A percentile compares a stretch with the other conserved stretches of the same genome.
phyloP scores from a whole-genome alignment of 192 early-diverging fungal genomes.

The Coemansia sp. region DNA sequence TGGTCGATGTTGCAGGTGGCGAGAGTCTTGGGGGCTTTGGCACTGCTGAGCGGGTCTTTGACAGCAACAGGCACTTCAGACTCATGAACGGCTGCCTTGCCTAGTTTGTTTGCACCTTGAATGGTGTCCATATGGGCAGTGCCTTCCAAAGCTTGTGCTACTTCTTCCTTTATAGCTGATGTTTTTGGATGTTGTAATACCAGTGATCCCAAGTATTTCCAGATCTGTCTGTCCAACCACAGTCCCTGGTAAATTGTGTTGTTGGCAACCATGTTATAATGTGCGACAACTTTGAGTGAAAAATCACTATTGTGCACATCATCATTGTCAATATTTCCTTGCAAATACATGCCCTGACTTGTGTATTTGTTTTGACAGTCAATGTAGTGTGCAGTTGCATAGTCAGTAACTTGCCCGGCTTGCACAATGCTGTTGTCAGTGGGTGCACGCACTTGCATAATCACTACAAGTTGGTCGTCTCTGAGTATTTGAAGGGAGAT shows the following conservation, averaged over 20 bases:
- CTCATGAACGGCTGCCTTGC: neutral
- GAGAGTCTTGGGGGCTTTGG: constrained; percentile 41
- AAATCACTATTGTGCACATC: constrained; percentile 11
- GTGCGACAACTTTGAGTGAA: constrained; percentile 48
- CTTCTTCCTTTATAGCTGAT: constrained; percentile 44
- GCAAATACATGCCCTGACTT: constrained; percentile 34
- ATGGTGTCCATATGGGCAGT: constrained; percentile 16
- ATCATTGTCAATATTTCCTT: constrained; percentile 34
- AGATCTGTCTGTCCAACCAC: constrained; percentile 44
- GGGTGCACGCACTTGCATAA: constrained; percentile 38
- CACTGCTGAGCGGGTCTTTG: constrained; percentile 26
- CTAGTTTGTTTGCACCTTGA: neutral
- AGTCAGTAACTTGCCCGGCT: constrained; percentile 40
- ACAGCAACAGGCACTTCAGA: constrained; percentile 2
- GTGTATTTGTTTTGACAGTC: constrained; percentile 4
- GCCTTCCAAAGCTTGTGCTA: constrained; percentile 36
- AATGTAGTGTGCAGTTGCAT: constrained; percentile 43
- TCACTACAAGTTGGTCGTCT: constrained; percentile 26
- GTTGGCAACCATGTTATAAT: constrained; percentile 54
- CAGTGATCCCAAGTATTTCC: constrained; percentile 53
- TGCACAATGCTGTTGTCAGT: constrained; percentile 30
- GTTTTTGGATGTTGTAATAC: constrained; percentile 47
- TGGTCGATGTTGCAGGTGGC: constrained; percentile 49
- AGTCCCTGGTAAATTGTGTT: constrained; percentile 54
- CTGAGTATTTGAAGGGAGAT: constrained; percentile 39